These are phyloP conservation scores for Sclerotinia glacialis DNA, from an alignment of 2,329 filamentous ascomycete genomes.

Conservation along the genomic window DNA sequence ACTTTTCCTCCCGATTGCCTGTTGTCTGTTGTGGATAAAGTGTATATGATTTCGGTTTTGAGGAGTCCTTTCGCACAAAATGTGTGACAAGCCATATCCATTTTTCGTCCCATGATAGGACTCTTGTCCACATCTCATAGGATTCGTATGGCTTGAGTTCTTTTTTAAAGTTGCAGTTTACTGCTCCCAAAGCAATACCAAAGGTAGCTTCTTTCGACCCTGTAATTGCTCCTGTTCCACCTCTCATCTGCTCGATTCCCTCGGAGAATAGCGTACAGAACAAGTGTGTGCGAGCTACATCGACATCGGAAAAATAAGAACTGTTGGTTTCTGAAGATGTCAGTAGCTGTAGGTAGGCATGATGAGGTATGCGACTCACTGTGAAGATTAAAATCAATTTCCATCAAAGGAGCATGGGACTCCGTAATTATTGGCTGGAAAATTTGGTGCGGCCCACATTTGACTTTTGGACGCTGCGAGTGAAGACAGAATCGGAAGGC, in stretches of 20 bases:
- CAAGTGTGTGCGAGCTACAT: constrained; percentile 64
- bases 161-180: constrained; percentile 59
- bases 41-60: constrained; percentile 38
- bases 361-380: constrained; percentile 37
- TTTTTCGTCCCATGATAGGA: constrained; percentile 76
- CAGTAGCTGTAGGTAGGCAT: background rate
- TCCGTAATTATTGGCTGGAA: constrained; percentile 63
- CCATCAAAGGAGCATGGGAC: constrained; percentile 58
- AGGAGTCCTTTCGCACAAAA: constrained; percentile 47
- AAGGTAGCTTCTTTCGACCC: constrained; percentile 38
- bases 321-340: constrained; percentile 54
- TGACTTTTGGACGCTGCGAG: constrained; percentile 44
- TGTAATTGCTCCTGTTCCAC: constrained; percentile 38
- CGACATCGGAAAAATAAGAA: constrained; percentile 68
- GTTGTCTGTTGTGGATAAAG: constrained; percentile 39
- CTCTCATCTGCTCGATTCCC: constrained; percentile 40
- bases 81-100: constrained; percentile 66
- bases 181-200: constrained; percentile 50
- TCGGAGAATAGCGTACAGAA: constrained; percentile 50
- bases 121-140: constrained; percentile 71
- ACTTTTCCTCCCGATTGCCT: constrained; percentile 14
- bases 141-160: constrained; percentile 66
- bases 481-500: constrained; percentile 47
- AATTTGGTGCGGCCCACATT: constrained; percentile 51
- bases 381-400: constrained; percentile 72